phyloP scores from a whole-genome alignment of 1,284 basidiomycete genomes.

The Heimioporus punctisporus region DNA sequence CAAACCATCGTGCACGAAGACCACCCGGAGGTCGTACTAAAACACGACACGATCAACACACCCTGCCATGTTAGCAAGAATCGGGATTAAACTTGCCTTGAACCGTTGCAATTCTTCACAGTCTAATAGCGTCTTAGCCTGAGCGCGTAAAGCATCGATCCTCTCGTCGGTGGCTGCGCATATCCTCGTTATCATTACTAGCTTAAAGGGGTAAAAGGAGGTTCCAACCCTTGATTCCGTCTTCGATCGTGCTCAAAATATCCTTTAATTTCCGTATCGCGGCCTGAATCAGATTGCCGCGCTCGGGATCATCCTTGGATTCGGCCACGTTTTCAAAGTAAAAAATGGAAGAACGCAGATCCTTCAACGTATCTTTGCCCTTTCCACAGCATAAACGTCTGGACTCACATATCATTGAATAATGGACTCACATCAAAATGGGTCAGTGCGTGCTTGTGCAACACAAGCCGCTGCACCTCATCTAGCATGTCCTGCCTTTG shows the following conservation, averaged over 20 bases:
- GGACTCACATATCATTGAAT: not conserved
- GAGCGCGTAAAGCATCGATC: slow-evolving; percentile 45
- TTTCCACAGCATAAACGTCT: slow-evolving; percentile 27
- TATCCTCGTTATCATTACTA: not conserved
- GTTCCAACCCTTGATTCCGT: slow-evolving; percentile 52
- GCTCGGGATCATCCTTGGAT: slow-evolving; percentile 45
- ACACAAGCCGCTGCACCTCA: slow-evolving; percentile 48
- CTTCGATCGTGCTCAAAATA: slow-evolving; percentile 52
- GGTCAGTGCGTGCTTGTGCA: slow-evolving; percentile 49
- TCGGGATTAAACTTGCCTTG: slow-evolving; percentile 46
- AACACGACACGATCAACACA: not conserved
- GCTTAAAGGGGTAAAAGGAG: not conserved
- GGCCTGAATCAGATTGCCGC: slow-evolving; percentile 43
- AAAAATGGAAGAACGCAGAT: slow-evolving; percentile 58
- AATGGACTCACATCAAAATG: slow-evolving; percentile 51
- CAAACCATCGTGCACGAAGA: slow-evolving; percentile 74
- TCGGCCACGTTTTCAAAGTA: slow-evolving; percentile 72
- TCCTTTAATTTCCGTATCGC: slow-evolving; percentile 51
- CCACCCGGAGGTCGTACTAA: slow-evolving; percentile 77
- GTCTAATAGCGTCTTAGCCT: slow-evolving; percentile 51
- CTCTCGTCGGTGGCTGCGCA: slow-evolving; percentile 52
- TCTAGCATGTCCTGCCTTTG: slow-evolving; percentile 46
- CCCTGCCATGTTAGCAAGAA: not conserved
- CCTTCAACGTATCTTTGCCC: slow-evolving; percentile 62
- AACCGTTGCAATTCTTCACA: slow-evolving; percentile 62